phyloP scores from a whole-genome alignment of 2,329 filamentous ascomycete genomes.

The Alternaria dauci region DNA sequence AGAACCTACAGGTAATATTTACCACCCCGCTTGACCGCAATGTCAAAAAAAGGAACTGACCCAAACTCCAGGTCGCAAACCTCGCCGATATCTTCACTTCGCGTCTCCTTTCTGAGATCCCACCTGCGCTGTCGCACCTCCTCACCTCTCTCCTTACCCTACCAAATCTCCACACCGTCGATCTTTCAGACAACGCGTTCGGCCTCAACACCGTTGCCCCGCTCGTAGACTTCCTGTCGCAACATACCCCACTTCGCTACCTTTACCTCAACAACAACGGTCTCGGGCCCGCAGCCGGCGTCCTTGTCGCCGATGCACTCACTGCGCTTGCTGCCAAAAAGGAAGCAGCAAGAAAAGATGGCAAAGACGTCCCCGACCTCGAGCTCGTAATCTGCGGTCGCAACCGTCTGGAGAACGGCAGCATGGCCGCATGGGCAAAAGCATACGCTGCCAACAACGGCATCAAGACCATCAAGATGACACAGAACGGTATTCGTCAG shows the following conservation, averaged over 20 bases:
- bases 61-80: conserved; percentile 71
- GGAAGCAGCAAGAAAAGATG: conserved; percentile 74
- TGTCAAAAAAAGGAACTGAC: conserved; percentile 5
- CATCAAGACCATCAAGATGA: conserved; percentile 91
- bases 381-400: conserved; percentile 98
- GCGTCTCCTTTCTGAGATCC: conserved; percentile 91
- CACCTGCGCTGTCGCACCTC: conserved; percentile 83
- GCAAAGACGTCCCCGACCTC: conserved; percentile 78
- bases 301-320: conserved; percentile 87
- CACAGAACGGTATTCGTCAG: conserved; percentile 95
- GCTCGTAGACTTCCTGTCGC: conserved; percentile 87
- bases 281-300: conserved; percentile 88
- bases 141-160: conserved; percentile 87
- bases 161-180: conserved; percentile 86
- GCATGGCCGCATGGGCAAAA: conserved; percentile 94
- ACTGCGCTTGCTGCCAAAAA: conserved; percentile 85
- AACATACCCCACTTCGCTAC: conserved; percentile 89
- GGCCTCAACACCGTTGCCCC: conserved; percentile 94
- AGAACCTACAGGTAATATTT: conserved; percentile 71
- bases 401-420: conserved; percentile 94
- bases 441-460: conserved; percentile 82
- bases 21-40: neutral
- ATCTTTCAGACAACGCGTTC: conserved; percentile 98
- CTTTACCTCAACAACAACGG: conserved; percentile 99
- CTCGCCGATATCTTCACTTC: conserved; percentile 98